Conservation (phyloP, 1,284 basidiomycete species). For the Melampsora americana region DNA sequence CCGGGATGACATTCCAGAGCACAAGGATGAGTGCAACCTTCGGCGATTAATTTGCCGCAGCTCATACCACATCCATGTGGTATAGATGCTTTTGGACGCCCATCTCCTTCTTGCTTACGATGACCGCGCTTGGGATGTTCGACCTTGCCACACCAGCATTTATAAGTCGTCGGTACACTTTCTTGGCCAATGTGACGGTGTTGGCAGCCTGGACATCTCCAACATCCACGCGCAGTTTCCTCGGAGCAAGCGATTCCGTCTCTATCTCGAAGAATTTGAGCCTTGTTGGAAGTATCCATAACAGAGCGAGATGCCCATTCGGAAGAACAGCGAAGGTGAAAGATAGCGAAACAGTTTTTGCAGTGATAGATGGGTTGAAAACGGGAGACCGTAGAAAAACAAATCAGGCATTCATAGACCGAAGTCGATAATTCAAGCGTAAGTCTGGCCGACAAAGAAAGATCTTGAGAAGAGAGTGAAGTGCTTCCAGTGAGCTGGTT, state of each 20-base stretch:
- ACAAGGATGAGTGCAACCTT: slow-evolving; percentile 37
- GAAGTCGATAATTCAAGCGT: slow-evolving; percentile 30
- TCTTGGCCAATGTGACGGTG: slow-evolving; percentile 25
- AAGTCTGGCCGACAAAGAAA: slow-evolving; percentile 32
- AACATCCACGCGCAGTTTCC: slow-evolving; percentile 27
- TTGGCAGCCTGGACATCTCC: slow-evolving; percentile 40
- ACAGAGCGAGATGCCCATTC: slow-evolving; percentile 40
- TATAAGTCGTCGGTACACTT: slow-evolving; percentile 17
- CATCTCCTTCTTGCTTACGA: background rate
- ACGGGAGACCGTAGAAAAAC: slow-evolving; percentile 26
- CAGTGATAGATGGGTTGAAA: slow-evolving; percentile 34
- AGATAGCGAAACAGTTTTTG: slow-evolving; percentile 27
- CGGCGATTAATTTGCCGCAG: slow-evolving; percentile 22
- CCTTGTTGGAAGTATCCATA: slow-evolving; percentile 16
- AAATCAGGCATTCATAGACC: slow-evolving; percentile 37
- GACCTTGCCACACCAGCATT: slow-evolving; percentile 39
- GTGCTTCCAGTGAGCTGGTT: background rate
- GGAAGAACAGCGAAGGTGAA: slow-evolving; percentile 26
- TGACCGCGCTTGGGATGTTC: slow-evolving; percentile 5
- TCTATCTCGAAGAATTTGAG: slow-evolving; percentile 28
- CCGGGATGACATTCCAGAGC: slow-evolving; percentile 35
- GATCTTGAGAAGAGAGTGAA: slow-evolving; percentile 1
- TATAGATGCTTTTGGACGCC: slow-evolving; percentile 16
- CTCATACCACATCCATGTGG: slow-evolving; percentile 34
- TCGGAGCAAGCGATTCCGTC: slow-evolving; percentile 25